Percentiles rank a stretch among this genome's conserved stretches.
Evolutionary conservation across 2,329 filamentous ascomycete genomes (phyloP).

Genomic region (Fusarium torulosum): DNA sequence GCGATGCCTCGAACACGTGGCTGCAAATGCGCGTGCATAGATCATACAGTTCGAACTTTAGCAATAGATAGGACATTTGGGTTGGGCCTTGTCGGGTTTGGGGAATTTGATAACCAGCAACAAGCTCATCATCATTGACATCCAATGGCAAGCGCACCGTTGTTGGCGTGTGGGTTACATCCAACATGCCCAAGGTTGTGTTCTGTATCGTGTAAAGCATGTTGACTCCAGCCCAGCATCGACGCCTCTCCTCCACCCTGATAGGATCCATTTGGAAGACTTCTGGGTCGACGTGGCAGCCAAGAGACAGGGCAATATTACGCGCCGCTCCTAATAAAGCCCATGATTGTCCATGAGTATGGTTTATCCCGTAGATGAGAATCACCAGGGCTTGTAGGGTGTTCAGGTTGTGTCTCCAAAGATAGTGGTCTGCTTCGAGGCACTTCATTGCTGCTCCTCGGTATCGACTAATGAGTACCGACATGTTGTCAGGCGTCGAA

Average conservation of each 20-base stretch:
- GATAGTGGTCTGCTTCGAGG: constrained; percentile 29
- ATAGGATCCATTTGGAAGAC: constrained; percentile 21
- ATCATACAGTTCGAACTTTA: constrained; percentile 7
- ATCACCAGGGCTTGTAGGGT: constrained; percentile 24
- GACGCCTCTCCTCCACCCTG: constrained; percentile 22
- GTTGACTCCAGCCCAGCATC: constrained; percentile 33
- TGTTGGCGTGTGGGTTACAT: constrained; percentile 1
- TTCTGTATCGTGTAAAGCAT: constrained; percentile 39
- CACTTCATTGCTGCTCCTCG: constrained; percentile 29
- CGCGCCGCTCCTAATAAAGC: constrained; percentile 23
- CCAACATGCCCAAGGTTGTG: constrained; percentile 27
- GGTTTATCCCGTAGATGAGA: constrained; percentile 32
- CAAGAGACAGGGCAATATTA: constrained; percentile 27
- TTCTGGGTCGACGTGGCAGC: constrained; percentile 26
- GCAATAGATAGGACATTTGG: constrained; percentile 5
- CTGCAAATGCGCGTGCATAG: constrained; percentile 1
- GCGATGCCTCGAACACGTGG: not conserved
- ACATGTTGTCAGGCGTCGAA: constrained; percentile 15
- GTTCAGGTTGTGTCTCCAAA: constrained; percentile 29
- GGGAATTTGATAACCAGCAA: not conserved
- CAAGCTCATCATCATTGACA: not conserved
- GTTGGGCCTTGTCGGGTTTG: not conserved
- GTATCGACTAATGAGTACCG: constrained; percentile 14
- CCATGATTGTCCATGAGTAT: constrained; percentile 36
- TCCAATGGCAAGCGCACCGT: constrained; percentile 1